Evolutionary conservation across 2,329 filamentous ascomycete genomes (phyloP), one percentile per base, ranked within the genome.

Genomic region (Alternaria sp.): DNA sequence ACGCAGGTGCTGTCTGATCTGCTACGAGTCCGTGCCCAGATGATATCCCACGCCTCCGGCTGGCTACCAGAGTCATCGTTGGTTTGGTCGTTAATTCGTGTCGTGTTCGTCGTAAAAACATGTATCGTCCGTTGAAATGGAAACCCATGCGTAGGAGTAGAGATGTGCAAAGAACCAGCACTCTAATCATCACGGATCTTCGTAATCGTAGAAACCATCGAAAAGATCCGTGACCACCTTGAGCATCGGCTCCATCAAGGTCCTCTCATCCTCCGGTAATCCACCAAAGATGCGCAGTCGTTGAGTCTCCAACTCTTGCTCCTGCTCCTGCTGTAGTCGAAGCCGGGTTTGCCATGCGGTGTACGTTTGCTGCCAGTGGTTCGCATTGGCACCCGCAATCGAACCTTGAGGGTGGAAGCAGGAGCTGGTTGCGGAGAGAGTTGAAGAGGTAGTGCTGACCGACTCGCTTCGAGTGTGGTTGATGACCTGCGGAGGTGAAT

Each of bases 181-280:
- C 45, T 28, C 19, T 43, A 55, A 57, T 59, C 56, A 62, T 78
- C 74, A 82, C 44, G 79, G 77, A 66, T 82, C 80, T 55, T 81
- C 78, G 62, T 83, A 84, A 69, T 84, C 82, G 62, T 80, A 78
- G 57, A 75, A 70, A 30, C 81, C 81, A 59, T 82, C 76, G 66
- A 84, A 84, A 13, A 84, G 75, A 64, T 80, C 78, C 57, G 81
- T 80, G 19, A 84, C 82, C 11, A 84, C 82, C 70, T 81, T 81
- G 62, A 84, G 69, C 82, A 84, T 84, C 3, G 80, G 78, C 54
- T 80, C 81, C 54, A 82, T 74, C 13, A 84, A 76, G 63, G 75
- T 75, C 69, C 74, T 73, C 67, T 83, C 81, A 61, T 83, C 81
- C 57, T 79, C 79, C 49, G 73, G 78, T 57, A 79, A 74, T 26